Evolutionary conservation across 331 rosid species (phyloP).

Genomic region (Acacia concinna): DNA sequence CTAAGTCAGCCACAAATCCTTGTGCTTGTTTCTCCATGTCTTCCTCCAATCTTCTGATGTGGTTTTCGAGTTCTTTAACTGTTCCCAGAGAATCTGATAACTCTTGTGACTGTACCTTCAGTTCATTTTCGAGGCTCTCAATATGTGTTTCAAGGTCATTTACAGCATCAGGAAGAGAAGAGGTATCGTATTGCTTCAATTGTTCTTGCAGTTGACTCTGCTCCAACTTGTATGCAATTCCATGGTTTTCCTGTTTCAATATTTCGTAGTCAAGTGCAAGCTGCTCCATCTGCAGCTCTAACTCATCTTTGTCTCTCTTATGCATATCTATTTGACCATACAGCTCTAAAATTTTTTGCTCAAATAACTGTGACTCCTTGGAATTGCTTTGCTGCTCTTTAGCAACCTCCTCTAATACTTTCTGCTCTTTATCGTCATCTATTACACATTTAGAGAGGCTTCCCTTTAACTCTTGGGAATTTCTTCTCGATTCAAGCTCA

Average conservation of each 20-base stretch:
- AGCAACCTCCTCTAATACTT: constrained; percentile 70
- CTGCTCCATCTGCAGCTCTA: constrained; percentile 92
- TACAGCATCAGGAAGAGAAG: constrained; percentile 50
- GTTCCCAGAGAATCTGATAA: constrained; percentile 62
- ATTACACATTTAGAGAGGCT: constrained; percentile 42
- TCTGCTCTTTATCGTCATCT: constrained; percentile 74
- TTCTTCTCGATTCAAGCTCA: constrained; percentile 23
- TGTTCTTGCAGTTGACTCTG: constrained; percentile 89
- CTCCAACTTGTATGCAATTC: constrained; percentile 64
- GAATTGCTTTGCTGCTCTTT: constrained; percentile 51
- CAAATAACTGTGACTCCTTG: constrained; percentile 60
- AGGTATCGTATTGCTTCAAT: constrained; percentile 71
- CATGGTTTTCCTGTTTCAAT: constrained; percentile 92
- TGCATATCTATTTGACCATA: constrained; percentile 75
- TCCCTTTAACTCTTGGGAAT: constrained; percentile 41
- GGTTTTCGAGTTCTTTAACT: constrained; percentile 64
- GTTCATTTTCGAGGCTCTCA: constrained; percentile 63
- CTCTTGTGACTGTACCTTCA: constrained; percentile 66
- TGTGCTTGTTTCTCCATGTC: constrained; percentile 73
- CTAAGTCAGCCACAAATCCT: constrained; percentile 74
- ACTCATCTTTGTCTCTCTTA: constrained; percentile 82
- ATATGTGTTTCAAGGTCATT: constrained; percentile 58
- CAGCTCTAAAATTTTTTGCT: constrained; percentile 72
- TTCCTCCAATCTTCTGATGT: constrained; percentile 66
- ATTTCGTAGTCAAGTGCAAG: constrained; percentile 95